Base-by-base conservation (phyloP, 768 basidiomycete species). In the Pulveroboletus sp. region DNA sequence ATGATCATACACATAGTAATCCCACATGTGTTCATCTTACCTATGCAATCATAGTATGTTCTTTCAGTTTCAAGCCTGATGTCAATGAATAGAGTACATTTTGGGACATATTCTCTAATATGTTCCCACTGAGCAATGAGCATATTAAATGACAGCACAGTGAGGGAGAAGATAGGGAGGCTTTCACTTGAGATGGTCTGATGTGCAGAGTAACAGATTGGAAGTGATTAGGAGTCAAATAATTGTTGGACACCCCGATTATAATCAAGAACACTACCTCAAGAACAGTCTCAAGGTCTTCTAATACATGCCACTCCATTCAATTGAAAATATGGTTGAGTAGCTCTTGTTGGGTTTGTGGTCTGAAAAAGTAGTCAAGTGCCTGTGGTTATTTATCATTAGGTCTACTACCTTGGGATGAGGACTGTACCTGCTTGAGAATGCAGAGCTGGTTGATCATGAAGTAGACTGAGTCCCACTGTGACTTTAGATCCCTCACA, bases 381-480 rank as follows among this genome's bases (percentile, higher is more conserved):
- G 13, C 32, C 32, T 34, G 32, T 17, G n/a, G n/a, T 16, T 5
- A 12, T 16, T 32, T 2, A 4, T 14, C 6, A 6, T 34, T 34
- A 17, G 16, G 2, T 16, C 4, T 14, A 5, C 2, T 5, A 5
- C 3, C 16, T 10, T 16, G 8, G 13, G 2, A 34, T 34, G 32
- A 34, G 1, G 17, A n/a, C 2, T n/a, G 16, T 20, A 43, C 41
- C n/a, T 19, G 29, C 13, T 29, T 19, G 4, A 55, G n/a, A 36
- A 23, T 35, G 14, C 34, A 0, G 1, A 56, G 32, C 4, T 22
- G 6, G 27, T 57, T 37, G 3, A 75, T 50, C 71, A 76, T 73
- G 42, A 72, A 60, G 34, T 55, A 71, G 0, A 66, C 71, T 6
- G 65, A 71, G 37, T 73, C 72, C 73, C 72, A 75, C 0, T 62